Evolutionary conservation across 768 basidiomycete species (phyloP).

Genomic region (Leccinum truebloodii): DNA sequence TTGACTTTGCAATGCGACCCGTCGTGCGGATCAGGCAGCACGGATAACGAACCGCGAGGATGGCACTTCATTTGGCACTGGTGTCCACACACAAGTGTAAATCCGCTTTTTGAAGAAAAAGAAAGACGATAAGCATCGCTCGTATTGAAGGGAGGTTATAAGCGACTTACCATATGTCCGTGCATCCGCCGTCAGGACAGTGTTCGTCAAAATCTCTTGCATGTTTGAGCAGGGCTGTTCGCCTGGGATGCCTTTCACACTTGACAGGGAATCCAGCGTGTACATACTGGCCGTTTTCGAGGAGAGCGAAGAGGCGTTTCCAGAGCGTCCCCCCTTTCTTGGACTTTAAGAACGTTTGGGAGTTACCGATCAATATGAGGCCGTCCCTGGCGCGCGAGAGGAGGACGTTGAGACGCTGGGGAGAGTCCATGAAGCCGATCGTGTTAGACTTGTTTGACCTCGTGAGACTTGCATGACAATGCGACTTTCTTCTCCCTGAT

Average conservation of each 20-base stretch:
- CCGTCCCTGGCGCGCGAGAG: slow-evolving; percentile 67
- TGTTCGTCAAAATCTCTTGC: slow-evolving; percentile 51
- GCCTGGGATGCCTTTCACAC: slow-evolving; percentile 55
- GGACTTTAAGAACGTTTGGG: slow-evolving; percentile 50
- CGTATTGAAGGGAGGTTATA: not conserved
- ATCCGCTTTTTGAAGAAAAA: not conserved
- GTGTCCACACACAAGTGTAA: slow-evolving; percentile 35
- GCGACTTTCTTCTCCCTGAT: slow-evolving; percentile 72
- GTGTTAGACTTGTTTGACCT: slow-evolving; percentile 54
- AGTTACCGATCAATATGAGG: slow-evolving; percentile 64
- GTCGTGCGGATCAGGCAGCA: slow-evolving; percentile 5
- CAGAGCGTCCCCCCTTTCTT: slow-evolving; percentile 19
- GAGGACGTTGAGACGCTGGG: slow-evolving; percentile 67
- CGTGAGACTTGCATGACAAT: slow-evolving; percentile 62
- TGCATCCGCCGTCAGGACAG: slow-evolving; percentile 66
- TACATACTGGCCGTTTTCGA: slow-evolving; percentile 10
- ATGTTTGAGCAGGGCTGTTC: slow-evolving; percentile 37
- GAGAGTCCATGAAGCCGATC: slow-evolving; percentile 70
- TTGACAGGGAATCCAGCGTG: slow-evolving; percentile 47
- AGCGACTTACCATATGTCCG: slow-evolving; percentile 50
- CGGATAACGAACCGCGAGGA: slow-evolving; percentile 39
- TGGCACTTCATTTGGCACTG: slow-evolving; percentile 62
- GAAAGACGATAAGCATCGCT: slow-evolving; percentile 44
- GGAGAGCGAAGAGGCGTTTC: slow-evolving; percentile 12
- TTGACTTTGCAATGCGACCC: slow-evolving; percentile 43